Percentiles rank a stretch among this genome's conserved stretches.
phyloP scores from a whole-genome alignment of 1,284 basidiomycete species.

The Agroathelia rolfsii region DNA sequence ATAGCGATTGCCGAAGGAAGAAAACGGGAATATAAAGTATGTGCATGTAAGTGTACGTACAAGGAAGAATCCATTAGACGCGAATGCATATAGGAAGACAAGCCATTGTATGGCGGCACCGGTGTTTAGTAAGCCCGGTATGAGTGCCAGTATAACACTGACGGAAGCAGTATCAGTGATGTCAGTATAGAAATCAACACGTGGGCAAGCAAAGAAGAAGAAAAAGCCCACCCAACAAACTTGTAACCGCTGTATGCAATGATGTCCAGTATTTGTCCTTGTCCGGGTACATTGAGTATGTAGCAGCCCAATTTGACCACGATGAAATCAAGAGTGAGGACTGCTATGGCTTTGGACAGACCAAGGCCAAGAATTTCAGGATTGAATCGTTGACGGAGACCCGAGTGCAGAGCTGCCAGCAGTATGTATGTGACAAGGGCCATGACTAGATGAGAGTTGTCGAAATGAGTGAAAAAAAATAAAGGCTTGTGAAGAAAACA shows the following conservation, averaged over 20 bases:
- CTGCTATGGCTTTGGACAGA: conserved; percentile 73
- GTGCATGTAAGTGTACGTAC: conserved; percentile 35
- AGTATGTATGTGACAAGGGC: conserved; percentile 94
- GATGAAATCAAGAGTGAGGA: conserved; percentile 79
- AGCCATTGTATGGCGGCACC: conserved; percentile 58
- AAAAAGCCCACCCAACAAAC: conserved; percentile 73
- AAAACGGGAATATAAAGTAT: neutral
- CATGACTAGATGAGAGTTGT: conserved; percentile 56
- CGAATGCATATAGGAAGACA: conserved; percentile 77
- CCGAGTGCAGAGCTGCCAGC: conserved; percentile 76
- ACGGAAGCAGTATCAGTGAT: conserved; percentile 3
- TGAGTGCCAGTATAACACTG: conserved; percentile 66
- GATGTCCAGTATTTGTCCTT: conserved; percentile 63
- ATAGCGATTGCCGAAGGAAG: neutral
- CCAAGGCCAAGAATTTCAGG: conserved; percentile 86
- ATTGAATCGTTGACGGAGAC: conserved; percentile 77
- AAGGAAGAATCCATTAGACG: conserved; percentile 91
- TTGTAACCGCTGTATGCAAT: conserved; percentile 92
- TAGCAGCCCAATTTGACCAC: conserved; percentile 90
- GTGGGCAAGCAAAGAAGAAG: neutral
- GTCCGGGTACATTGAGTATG: conserved; percentile 74
- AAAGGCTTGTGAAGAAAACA: conserved; percentile 1
- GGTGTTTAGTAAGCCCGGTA: conserved; percentile 51
- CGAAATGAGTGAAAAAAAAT: conserved; percentile 5
- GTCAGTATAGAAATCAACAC: neutral